Evolutionary conservation across 192 early-diverging fungal species (phyloP), one percentile per base, ranked within the genome.

Genomic region (Neocallimastix lanati): DNA sequence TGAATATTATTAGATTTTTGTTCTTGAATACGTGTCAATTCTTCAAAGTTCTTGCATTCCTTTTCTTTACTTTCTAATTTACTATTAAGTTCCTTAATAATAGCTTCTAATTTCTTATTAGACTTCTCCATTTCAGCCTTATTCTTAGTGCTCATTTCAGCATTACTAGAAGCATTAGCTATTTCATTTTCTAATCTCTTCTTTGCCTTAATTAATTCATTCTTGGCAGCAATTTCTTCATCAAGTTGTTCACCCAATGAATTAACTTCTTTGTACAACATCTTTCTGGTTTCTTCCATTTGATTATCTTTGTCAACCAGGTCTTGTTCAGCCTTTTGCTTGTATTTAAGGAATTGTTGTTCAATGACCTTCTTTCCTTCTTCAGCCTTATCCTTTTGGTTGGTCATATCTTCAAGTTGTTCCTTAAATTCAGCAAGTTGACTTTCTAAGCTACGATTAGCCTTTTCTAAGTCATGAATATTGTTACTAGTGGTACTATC

Each of bases 201-300:
- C 80, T 87, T 90, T 76, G 86, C 87, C 83, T 90, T 92, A 16
- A 89, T 78, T 5, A 86, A 81, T 28, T 92, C 90, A 82, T 86
- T 86, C 81, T 91, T 91, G n/a, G 84, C 85, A 25, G 79, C 81
- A 28, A 50, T 84, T 76, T 81, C 83, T 33, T 87, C 88, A 35
- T 88, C 87, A 14, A 90, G 83, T 80, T 90, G 85, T 76, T 90
- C 87, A 13, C 86, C 86, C 18, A 90, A 82, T 0, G 88, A 81
- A 37, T 88, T 90, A 29, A 94, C 86, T 80, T 92, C 89, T 36
- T 88, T 85, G 83, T 86, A 85, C 78, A 92, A 84, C 81, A 90
- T 88, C 50, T 91, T 90, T n/a, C 87, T 83, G 25, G 93, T 92
- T 80, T 96, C 94, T 28, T 91, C 87, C 85, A 92, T 84, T 38